These are phyloP conservation scores for Colletotrichum eleusines DNA, from an alignment of 2,329 filamentous ascomycete species.

Conservation along the genomic window DNA sequence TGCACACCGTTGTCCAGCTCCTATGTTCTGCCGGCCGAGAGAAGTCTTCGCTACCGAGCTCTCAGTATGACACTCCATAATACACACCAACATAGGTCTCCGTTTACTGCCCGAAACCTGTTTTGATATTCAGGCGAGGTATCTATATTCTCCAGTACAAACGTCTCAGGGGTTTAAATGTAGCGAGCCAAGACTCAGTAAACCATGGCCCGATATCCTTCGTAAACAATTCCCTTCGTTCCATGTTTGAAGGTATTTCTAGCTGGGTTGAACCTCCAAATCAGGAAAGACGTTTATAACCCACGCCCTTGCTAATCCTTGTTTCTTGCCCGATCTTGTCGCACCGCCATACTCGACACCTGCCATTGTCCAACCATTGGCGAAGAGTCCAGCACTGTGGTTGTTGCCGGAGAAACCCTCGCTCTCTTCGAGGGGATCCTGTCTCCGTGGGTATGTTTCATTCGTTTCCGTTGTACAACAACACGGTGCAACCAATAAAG, in stretches of 20 bases:
- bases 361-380: slow-evolving; percentile 14
- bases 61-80: not conserved
- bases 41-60: not conserved
- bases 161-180: not conserved
- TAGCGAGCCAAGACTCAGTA: not conserved
- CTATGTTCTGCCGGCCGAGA: not conserved
- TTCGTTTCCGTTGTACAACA: slow-evolving; percentile 10
- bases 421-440: not conserved
- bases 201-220: not conserved
- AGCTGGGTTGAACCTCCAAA: not conserved
- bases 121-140: not conserved
- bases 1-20: not conserved
- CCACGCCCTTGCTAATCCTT: not conserved
- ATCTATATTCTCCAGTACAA: too few species aligned
- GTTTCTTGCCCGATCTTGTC: slow-evolving; percentile 15
- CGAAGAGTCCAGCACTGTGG: slow-evolving; percentile 9
- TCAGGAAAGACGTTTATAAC: not conserved
- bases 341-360: slow-evolving; percentile 21
- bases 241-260: not conserved
- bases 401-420: slow-evolving; percentile 11
- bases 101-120: not conserved
- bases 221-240: not conserved
- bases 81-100: not conserved
- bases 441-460: not conserved
- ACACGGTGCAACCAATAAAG: not conserved